phyloP scores from a whole-genome alignment of 345 rosid species.

The Anastatica hierochuntica region DNA sequence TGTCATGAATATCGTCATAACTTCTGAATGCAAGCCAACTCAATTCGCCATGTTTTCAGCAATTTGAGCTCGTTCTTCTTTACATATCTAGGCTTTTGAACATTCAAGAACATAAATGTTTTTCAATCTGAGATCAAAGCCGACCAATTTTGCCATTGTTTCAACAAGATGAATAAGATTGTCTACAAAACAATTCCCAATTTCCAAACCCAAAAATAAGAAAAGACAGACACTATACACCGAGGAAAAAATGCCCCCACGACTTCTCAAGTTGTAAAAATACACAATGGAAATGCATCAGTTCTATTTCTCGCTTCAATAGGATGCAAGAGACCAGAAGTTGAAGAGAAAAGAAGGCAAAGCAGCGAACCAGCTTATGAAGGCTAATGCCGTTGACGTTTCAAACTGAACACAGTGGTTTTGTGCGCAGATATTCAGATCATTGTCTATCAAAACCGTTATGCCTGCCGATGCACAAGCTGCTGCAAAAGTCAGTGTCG shows the following conservation, averaged over 20 bases:
- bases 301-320: constrained; percentile 7
- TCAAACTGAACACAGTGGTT: constrained; percentile 62
- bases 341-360: constrained; percentile 61
- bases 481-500: constrained; percentile 71
- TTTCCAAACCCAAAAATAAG: neutral
- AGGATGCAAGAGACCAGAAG: constrained; percentile 76
- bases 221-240: neutral
- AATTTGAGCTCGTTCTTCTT: too few species aligned
- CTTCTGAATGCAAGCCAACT: too few species aligned
- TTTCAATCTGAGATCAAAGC: neutral
- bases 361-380: constrained; percentile 61
- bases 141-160: neutral
- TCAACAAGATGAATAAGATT: neutral
- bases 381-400: constrained; percentile 68
- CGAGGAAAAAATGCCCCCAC: too few species aligned
- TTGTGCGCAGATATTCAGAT: constrained; percentile 40
- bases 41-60: too few species aligned
- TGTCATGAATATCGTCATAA: too few species aligned
- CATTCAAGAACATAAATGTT: too few species aligned
- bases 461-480: constrained; percentile 88
- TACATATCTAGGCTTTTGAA: too few species aligned
- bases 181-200: neutral
- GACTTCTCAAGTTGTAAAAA: neutral
- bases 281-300: constrained; percentile 4
- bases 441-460: constrained; percentile 53